Evolutionary conservation across 768 basidiomycete genomes (phyloP).

Genomic region (Cystofilobasidium bisporidii): DNA sequence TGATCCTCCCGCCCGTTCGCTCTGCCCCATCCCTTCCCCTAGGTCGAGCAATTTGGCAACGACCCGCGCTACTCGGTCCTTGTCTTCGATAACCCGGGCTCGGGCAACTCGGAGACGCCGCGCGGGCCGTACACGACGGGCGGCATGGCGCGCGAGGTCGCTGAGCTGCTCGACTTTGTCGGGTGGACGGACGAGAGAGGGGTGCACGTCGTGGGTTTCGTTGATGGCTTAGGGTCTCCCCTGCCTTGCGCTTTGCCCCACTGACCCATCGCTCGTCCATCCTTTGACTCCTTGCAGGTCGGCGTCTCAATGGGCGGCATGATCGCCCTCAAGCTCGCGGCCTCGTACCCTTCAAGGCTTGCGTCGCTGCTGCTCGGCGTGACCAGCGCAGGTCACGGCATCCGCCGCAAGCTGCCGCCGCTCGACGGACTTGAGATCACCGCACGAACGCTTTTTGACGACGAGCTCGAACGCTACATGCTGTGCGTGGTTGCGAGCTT

Average conservation of each 20-base stretch:
- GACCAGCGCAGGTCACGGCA: constrained; percentile 51
- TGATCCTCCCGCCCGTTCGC: no score
- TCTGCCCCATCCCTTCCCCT: constrained; percentile 46
- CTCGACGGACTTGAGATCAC: constrained; percentile 21
- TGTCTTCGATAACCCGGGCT: constrained; percentile 76
- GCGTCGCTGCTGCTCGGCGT: constrained; percentile 57
- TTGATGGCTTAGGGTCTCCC: neutral
- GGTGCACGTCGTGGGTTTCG: constrained; percentile 47
- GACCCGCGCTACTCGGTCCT: constrained; percentile 52
- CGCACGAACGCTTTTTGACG: constrained; percentile 20
- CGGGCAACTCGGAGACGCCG: constrained; percentile 63
- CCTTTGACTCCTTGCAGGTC: constrained; percentile 42
- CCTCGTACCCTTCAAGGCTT: constrained; percentile 58
- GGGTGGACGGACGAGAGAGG: constrained; percentile 58
- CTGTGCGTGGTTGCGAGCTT: neutral
- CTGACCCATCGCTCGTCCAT: no score
- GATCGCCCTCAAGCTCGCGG: constrained; percentile 50
- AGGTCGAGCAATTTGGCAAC: constrained; percentile 57
- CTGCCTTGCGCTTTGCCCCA: no score
- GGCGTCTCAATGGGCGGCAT: constrained; percentile 63
- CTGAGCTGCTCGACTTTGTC: constrained; percentile 58
- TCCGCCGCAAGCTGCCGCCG: constrained; percentile 56
- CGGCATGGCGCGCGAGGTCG: constrained; percentile 57
- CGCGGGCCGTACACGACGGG: constrained; percentile 67
- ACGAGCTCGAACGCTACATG: constrained; percentile 25